Conservation (phyloP, 225 moss, liverwort and hornwort genomes). For the Neckera pumila region DNA sequence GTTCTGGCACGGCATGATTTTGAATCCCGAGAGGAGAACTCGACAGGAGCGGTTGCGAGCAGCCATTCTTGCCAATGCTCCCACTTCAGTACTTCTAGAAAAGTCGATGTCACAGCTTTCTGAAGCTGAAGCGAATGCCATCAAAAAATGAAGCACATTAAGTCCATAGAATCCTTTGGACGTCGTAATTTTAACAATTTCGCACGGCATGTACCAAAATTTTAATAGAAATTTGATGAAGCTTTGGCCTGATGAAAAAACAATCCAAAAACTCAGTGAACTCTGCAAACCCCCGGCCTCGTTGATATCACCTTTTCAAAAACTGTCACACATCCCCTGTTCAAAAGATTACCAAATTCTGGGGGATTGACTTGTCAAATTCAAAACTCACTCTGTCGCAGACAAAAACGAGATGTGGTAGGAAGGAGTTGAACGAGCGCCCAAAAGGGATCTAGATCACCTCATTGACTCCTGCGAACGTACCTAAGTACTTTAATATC, state of each 20-base stretch:
- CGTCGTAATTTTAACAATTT: neutral
- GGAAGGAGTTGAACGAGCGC: neutral
- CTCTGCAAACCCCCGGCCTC: neutral
- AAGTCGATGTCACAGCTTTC: constrained; percentile 5
- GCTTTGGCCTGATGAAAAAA: neutral
- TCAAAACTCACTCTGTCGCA: neutral
- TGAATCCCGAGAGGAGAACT: constrained; percentile 11
- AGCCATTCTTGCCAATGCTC: constrained; percentile 17
- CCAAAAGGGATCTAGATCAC: no score
- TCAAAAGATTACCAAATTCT: neutral
- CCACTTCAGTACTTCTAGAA: constrained; percentile 16
- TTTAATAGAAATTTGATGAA: neutral
- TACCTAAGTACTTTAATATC: neutral
- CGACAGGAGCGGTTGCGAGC: constrained; percentile 19
- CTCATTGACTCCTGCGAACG: neutral
- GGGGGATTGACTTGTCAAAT: neutral
- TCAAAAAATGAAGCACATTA: neutral
- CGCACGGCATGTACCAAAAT: neutral
- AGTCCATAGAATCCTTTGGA: neutral
- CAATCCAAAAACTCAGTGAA: neutral
- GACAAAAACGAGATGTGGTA: neutral
- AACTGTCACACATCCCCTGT: neutral
- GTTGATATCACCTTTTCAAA: neutral
- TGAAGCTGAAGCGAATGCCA: neutral
- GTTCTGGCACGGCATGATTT: constrained; percentile 41